These are phyloP conservation scores for Populus tomentosa DNA, from an alignment of 441 rosid genomes.

Conservation along the genomic window DNA sequence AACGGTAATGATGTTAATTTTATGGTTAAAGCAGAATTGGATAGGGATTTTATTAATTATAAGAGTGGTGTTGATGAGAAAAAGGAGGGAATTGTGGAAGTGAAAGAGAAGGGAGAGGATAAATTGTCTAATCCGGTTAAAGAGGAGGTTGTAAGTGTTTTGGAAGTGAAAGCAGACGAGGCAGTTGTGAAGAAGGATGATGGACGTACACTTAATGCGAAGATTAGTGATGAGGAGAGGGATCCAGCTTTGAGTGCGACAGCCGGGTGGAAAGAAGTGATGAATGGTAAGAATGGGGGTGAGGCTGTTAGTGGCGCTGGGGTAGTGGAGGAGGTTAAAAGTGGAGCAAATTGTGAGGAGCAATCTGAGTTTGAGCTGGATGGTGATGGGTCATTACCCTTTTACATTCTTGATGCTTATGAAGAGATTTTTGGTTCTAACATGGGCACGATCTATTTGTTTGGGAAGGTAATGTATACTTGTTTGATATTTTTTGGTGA, in stretches of 20 bases:
- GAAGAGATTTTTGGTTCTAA: conserved; percentile 86
- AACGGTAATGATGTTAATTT: conserved; percentile 11
- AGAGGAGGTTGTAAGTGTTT: conserved; percentile 12
- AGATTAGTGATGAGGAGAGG: conserved; percentile 45
- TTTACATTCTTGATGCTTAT: conserved; percentile 75
- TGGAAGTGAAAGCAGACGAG: conserved; percentile 35
- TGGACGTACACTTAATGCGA: conserved; percentile 63
- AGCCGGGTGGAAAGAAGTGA: conserved; percentile 80
- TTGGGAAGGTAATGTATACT: conserved; percentile 71
- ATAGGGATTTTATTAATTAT: conserved; percentile 1
- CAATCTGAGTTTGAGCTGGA: conserved; percentile 69
- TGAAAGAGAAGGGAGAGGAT: conserved; percentile 14
- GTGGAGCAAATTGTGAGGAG: conserved; percentile 29
- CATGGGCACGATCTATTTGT: conserved; percentile 74
- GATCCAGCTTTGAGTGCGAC: conserved; percentile 73
- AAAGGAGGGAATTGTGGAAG: conserved; percentile 18
- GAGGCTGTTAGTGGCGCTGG: conserved; percentile 24
- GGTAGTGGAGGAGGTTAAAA: conserved; percentile 25
- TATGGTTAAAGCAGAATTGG: conserved; percentile 4
- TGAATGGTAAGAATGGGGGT: conserved; percentile 34
- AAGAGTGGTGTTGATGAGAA: conserved; percentile 26
- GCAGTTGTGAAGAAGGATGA: conserved; percentile 10
- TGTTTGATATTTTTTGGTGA: not conserved
- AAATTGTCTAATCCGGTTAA: conserved; percentile 4
- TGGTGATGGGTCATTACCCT: conserved; percentile 61